A percentile compares a stretch with the other conserved stretches of the same genome.
Evolutionary conservation across 2,329 filamentous ascomycete genomes (phyloP).

Genomic region (Chalara sp.): DNA sequence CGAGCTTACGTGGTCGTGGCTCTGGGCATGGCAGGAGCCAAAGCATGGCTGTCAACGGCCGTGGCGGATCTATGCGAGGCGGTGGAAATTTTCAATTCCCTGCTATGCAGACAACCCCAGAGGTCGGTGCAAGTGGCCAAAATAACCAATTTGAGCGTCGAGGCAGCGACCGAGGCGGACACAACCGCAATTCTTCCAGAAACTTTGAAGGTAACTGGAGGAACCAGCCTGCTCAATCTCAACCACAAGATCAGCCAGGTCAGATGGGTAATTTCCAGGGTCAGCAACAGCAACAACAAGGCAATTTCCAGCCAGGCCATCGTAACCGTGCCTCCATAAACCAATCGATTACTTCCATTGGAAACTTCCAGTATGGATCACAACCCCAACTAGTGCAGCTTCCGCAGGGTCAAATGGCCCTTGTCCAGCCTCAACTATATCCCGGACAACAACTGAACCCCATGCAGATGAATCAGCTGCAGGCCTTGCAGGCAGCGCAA

Average conservation of each 20-base stretch:
- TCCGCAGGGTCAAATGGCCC: constrained; percentile 73
- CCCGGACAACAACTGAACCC: constrained; percentile 79
- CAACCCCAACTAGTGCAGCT: constrained; percentile 86
- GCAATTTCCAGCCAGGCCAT: constrained; percentile 87
- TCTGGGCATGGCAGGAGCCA: constrained; percentile 71
- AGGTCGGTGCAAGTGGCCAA: constrained; percentile 39
- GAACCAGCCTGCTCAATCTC: constrained; percentile 55
- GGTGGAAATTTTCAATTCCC: constrained; percentile 70
- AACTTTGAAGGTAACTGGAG: constrained; percentile 99
- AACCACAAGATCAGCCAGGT: constrained; percentile 38
- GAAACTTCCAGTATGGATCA: constrained; percentile 79
- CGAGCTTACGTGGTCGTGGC: constrained; percentile 42
- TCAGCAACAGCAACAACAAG: constrained; percentile 64
- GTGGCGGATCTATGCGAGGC: constrained; percentile 56
- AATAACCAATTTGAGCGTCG: constrained; percentile 65
- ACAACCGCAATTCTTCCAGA: constrained; percentile 75
- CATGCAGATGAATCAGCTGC: constrained; percentile 82
- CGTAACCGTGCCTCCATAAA: constrained; percentile 78
- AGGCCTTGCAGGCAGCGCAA: constrained; percentile 85
- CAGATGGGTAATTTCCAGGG: constrained; percentile 52
- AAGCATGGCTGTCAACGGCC: constrained; percentile 75
- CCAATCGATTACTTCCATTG: constrained; percentile 77
- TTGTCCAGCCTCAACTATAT: constrained; percentile 74
- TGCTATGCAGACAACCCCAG: constrained; percentile 41
- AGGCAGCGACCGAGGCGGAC: constrained; percentile 56